Conservation (phyloP, 1,284 basidiomycete species). For the Cryptococcus wingfieldii region DNA sequence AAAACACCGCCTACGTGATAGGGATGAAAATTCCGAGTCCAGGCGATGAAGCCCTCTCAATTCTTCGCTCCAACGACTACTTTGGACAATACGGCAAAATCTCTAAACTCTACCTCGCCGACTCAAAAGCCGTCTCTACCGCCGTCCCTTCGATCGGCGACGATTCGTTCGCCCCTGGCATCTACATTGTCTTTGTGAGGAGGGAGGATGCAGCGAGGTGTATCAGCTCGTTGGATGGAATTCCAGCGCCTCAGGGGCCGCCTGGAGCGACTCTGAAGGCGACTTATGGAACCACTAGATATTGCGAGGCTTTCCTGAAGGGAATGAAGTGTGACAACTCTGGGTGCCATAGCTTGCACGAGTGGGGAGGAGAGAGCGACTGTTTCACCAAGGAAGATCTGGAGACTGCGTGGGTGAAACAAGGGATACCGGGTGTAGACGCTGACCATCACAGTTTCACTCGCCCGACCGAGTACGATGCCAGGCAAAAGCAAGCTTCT, state of each 20-base stretch:
- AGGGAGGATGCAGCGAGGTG: conserved; percentile 92
- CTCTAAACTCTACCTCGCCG: conserved; percentile 88
- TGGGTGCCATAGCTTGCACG: conserved; percentile 86
- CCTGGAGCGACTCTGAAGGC: conserved; percentile 78
- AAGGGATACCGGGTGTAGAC: neutral
- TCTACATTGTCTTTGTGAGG: conserved; percentile 94
- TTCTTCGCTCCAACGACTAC: conserved; percentile 90
- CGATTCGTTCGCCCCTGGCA: conserved; percentile 60
- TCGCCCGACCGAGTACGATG: conserved; percentile 44
- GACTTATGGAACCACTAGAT: conserved; percentile 95
- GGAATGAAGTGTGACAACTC: conserved; percentile 71
- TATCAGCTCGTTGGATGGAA: conserved; percentile 89
- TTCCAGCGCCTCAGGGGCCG: conserved; percentile 70
- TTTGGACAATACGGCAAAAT: conserved; percentile 99
- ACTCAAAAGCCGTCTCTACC: conserved; percentile 53
- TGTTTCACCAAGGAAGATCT: conserved; percentile 91
- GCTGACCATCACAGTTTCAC: conserved; percentile 28
- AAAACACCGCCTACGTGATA: conserved; percentile 93
- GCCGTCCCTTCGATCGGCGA: conserved; percentile 44
- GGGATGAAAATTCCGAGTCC: conserved; percentile 73
- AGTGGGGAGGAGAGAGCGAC: conserved; percentile 97
- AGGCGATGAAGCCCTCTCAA: conserved; percentile 86
- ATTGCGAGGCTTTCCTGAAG: conserved; percentile 93
- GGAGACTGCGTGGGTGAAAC: conserved; percentile 67
- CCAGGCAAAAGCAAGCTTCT: conserved; percentile 38